Evolutionary conservation across 1,139 yeast genomes (phyloP), one percentile per base, ranked within the genome.

Genomic region (Komagataea norvegica): DNA sequence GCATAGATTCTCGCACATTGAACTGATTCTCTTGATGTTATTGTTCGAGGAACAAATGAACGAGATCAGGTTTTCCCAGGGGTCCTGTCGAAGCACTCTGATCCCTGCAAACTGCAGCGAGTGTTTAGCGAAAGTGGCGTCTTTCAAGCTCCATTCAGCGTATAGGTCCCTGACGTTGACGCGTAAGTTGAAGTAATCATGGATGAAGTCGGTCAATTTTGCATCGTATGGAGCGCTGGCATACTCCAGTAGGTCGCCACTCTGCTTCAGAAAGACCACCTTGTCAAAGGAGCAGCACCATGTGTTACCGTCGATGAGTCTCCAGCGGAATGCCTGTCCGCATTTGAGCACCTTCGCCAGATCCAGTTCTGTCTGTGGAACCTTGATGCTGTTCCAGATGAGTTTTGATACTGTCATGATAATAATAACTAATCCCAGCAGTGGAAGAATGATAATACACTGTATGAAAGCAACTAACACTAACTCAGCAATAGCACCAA

Each of bases 21-120:
- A 83, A 3, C 96, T 83, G 33, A 93, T 93, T 30, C 99, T 70
- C 55, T 89, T 86, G 41, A 91, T 94, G 54, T 91, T 93, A 61
- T 91, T 91, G 59, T 91, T 91, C n/a, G 95, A 81, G 4, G 96
- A 86, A 60, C 98, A 91, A 17, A 91, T 93, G 50, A 91, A 91
- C 3, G 93, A 83, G 16, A 91, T 64, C 33, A 87, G 65, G 30
- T 93, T 87, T 54, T 93, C 98, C 97, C 97, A 91, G 0, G 98
- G 98, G 47, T 89, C 96, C 59, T 91, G 97, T 35, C 89, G 70
- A 22, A 89, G 70, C 42, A 88, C 85, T 27, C 97, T 65, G 20
- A 89, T 79, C 0, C 98, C 98, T 4, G 67, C 65, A 40, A 78
- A 76, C 19, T 61, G 60, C 3, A 59, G 54, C 7, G 52, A 41